Conservation (phyloP, 2,329 filamentous ascomycete species). For the Colletotrichum higginsianum region DNA sequence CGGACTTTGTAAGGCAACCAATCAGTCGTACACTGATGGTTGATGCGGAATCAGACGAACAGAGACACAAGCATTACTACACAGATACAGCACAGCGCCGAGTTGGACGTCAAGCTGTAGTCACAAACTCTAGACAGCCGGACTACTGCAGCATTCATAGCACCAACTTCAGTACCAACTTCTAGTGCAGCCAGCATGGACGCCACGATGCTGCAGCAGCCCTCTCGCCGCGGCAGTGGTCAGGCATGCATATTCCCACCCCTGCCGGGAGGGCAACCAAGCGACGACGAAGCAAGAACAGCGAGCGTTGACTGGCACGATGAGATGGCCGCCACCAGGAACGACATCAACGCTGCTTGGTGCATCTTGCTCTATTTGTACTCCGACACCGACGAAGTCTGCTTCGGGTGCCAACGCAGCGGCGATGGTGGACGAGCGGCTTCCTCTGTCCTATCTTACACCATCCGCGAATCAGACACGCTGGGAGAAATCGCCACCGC, state of each 20-base stretch:
- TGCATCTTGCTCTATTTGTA: not conserved
- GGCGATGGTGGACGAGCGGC: not conserved
- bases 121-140: not conserved
- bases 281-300: not conserved
- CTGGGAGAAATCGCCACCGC: not conserved
- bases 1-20: no score
- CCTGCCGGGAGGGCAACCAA: not conserved
- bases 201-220: not conserved
- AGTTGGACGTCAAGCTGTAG: no score
- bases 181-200: not conserved
- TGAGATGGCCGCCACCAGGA: not conserved
- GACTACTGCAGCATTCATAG: no score
- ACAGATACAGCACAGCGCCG: no score
- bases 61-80: no score
- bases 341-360: not conserved
- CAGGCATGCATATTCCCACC: not conserved
- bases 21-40: no score
- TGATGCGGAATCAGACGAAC: no score
- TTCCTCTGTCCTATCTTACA: not conserved
- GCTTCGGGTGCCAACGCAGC: not conserved
- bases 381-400: not conserved
- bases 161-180: no score
- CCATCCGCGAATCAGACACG: not conserved
- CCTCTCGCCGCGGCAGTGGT: not conserved
- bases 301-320: not conserved